Evolutionary conservation across 139 green algal genomes (phyloP).

Genomic region (Deuterostichococcus epilithicus): DNA sequence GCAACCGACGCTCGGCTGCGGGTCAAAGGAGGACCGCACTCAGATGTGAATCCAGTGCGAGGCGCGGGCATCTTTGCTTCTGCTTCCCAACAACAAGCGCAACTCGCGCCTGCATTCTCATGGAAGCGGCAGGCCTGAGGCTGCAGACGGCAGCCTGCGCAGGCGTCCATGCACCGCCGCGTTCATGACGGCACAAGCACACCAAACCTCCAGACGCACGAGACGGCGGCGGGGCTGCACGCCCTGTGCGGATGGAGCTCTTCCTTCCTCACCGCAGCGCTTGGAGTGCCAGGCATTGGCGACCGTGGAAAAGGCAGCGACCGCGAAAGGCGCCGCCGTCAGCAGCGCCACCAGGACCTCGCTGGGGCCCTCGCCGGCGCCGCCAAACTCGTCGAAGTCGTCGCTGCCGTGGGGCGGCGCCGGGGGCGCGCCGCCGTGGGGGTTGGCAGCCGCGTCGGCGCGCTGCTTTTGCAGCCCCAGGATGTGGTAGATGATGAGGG

Average conservation of each 20-base stretch:
- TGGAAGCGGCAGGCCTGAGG: not conserved
- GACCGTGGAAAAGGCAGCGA: constrained; percentile 22
- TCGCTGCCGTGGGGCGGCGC: too few relatives aligned
- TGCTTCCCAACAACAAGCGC: not conserved
- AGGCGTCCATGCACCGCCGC: not conserved
- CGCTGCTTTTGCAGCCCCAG: not conserved
- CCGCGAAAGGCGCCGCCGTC: constrained; percentile 30
- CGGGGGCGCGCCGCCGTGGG: too few relatives aligned
- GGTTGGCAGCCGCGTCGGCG: not conserved
- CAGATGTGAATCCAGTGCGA: not conserved
- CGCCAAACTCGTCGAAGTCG: not conserved
- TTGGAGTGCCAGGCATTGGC: constrained; percentile 17
- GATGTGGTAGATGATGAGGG: constrained; percentile 26
- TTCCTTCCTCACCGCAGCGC: constrained; percentile 7
- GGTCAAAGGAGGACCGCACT: not conserved
- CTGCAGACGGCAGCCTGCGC: too few relatives aligned
- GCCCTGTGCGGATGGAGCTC: not conserved
- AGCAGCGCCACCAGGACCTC: constrained; percentile 27
- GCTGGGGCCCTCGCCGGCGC: not conserved
- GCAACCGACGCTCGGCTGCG: constrained; percentile 16
- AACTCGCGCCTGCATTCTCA: not conserved
- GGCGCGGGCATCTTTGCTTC: not conserved
- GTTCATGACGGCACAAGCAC: not conserved
- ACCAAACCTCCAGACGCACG: too few relatives aligned
- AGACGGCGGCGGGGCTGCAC: not conserved